Conservation (phyloP, 1,284 basidiomycete species). For the Lignosus rhinocerotis region DNA sequence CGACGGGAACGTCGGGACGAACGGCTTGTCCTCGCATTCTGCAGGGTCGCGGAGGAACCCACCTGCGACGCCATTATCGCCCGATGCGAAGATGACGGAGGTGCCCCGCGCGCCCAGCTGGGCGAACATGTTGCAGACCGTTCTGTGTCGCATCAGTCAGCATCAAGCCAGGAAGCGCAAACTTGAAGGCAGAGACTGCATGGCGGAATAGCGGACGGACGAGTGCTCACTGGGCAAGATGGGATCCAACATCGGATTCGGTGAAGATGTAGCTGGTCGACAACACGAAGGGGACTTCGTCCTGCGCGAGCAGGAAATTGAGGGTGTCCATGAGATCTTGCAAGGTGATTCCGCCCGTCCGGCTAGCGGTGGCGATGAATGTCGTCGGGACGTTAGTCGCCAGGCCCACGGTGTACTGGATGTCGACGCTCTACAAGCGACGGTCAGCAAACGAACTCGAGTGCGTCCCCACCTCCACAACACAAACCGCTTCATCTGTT, state of each 20-base stretch:
- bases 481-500: not conserved
- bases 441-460: not conserved
- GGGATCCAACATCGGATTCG: constrained; percentile 31
- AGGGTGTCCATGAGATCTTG: constrained; percentile 30
- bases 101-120: constrained; percentile 64
- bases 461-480: too few relatives aligned
- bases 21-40: constrained; percentile 47
- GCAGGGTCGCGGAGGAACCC: constrained; percentile 49
- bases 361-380: constrained; percentile 14
- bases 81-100: constrained; percentile 60
- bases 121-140: constrained; percentile 58
- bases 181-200: too few relatives aligned
- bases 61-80: constrained; percentile 65
- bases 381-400: constrained; percentile 43
- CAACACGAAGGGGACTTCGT: constrained; percentile 32
- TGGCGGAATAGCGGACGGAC: too few relatives aligned
- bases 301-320: constrained; percentile 29
- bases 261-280: constrained; percentile 53
- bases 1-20: constrained; percentile 62
- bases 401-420: constrained; percentile 64
- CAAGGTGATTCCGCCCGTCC: constrained; percentile 15
- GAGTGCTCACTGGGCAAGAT: not conserved
- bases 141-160: constrained; percentile 19
- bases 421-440: constrained; percentile 39
- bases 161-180: not conserved